Conservation (phyloP, 768 basidiomycete species). For the Chalciporus pseudorubinellus region DNA sequence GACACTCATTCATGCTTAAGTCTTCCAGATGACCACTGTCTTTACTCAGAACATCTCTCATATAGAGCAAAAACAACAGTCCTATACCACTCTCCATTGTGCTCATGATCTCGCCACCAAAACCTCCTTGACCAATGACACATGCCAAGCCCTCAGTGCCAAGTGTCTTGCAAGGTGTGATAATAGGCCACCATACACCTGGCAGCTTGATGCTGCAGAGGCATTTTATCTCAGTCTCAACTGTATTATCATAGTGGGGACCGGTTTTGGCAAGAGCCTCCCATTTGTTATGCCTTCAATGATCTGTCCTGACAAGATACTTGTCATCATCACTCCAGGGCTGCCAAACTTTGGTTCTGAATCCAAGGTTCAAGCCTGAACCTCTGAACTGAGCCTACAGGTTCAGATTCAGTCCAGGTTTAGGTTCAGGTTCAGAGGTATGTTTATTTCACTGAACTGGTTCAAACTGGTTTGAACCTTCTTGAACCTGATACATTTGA, state of each 20-base stretch:
- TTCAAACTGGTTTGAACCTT: no score
- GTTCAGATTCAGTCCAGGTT: no score
- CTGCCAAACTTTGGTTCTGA: no score
- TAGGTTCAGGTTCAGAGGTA: no score
- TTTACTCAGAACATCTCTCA: constrained; percentile 1
- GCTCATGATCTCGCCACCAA: not conserved
- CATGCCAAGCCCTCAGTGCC: constrained; percentile 3
- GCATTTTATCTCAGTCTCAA: constrained; percentile 3
- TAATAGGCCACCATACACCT: not conserved
- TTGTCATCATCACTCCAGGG: constrained; percentile 16
- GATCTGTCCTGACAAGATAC: not conserved
- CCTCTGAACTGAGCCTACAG: no score
- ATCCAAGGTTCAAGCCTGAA: no score
- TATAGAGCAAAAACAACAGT: constrained; percentile 1
- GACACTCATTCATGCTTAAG: not conserved
- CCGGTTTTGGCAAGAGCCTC: constrained; percentile 19
- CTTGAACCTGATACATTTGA: no score
- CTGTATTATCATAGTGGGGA: constrained; percentile 9
- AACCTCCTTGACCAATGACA: not conserved
- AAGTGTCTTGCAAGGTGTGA: not conserved
- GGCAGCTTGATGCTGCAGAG: constrained; percentile 10
- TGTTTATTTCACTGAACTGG: no score
- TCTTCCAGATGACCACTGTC: constrained; percentile 6
- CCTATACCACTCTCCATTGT: not conserved
- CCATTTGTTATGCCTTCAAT: no score